Evolutionary conservation across 2,329 filamentous ascomycete species (phyloP).

Genomic region (Fusarium zealandicum): DNA sequence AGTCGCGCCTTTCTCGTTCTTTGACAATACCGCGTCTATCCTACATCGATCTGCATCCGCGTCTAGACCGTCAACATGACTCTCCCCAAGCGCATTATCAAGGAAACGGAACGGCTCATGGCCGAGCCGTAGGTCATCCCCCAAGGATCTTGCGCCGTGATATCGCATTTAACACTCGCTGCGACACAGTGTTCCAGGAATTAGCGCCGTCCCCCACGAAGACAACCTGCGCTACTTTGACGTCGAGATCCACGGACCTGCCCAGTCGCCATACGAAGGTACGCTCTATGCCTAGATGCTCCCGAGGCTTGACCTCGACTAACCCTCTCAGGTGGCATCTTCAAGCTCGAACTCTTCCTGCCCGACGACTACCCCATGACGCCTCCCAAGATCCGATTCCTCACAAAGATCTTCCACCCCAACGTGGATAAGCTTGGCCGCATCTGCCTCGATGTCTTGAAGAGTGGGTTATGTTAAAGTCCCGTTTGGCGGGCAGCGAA

Average conservation of each 20-base stretch:
- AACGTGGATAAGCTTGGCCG: slow-evolving; percentile 98
- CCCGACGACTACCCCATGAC: slow-evolving; percentile 99
- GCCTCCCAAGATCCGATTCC: slow-evolving; percentile 95
- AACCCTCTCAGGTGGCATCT: slow-evolving; percentile 70
- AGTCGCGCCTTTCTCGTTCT: not conserved
- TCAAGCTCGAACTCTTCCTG: slow-evolving; percentile 96
- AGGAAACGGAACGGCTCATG: slow-evolving; percentile 97
- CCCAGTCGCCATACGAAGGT: slow-evolving; percentile 96
- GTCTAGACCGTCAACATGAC: slow-evolving; percentile 61
- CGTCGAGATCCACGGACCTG: slow-evolving; percentile 92
- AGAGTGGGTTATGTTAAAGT: slow-evolving; percentile 68
- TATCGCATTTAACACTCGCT: slow-evolving; percentile 31
- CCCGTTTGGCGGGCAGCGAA: not conserved
- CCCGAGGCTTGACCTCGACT: slow-evolving; percentile 10
- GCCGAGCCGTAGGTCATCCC: slow-evolving; percentile 80
- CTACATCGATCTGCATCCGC: not conserved
- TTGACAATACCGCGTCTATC: not conserved
- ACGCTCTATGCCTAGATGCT: slow-evolving; percentile 33
- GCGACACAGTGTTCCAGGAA: slow-evolving; percentile 81
- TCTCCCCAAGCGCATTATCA: slow-evolving; percentile 95
- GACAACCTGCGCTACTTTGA: slow-evolving; percentile 99
- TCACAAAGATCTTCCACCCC: slow-evolving; percentile 99
- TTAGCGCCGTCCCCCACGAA: slow-evolving; percentile 93
- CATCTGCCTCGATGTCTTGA: slow-evolving; percentile 96
- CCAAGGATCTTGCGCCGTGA: slow-evolving; percentile 10